Percentiles rank a stretch among this genome's conserved stretches.
These are phyloP conservation scores for Colletotrichum cordylinicola DNA, from an alignment of 2,329 filamentous ascomycete genomes.

Conservation along the genomic window DNA sequence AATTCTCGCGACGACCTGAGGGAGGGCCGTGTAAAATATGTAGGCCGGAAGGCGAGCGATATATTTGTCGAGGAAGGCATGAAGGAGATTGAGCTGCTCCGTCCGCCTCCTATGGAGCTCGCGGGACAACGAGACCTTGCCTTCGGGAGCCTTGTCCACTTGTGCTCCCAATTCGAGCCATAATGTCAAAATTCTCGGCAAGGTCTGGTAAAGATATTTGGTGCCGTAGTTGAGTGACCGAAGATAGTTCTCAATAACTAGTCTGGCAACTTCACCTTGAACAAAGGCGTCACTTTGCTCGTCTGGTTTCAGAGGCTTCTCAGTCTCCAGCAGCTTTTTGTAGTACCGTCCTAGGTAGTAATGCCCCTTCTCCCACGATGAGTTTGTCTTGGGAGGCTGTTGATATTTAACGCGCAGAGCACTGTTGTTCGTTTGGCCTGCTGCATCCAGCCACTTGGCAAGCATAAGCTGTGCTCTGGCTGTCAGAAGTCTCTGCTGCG, in stretches of 20 bases:
- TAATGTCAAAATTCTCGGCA: constrained; percentile 88
- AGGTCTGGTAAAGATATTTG: constrained; percentile 94
- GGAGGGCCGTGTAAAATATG: constrained; percentile 81
- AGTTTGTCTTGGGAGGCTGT: constrained; percentile 72
- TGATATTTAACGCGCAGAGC: constrained; percentile 84
- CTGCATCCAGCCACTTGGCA: constrained; percentile 94
- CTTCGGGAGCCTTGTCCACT: constrained; percentile 66
- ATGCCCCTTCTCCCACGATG: constrained; percentile 93
- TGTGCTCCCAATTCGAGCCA: constrained; percentile 92
- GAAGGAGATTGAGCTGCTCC: constrained; percentile 71
- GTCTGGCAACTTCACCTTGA: constrained; percentile 82
- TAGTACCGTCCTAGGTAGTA: constrained; percentile 98
- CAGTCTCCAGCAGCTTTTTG: constrained; percentile 92
- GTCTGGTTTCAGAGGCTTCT: constrained; percentile 76
- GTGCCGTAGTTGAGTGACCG: constrained; percentile 86
- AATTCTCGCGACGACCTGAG: constrained; percentile 95
- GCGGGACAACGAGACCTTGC: constrained; percentile 56
- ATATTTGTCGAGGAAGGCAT: constrained; percentile 82
- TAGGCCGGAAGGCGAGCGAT: constrained; percentile 74
- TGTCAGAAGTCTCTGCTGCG: constrained; percentile 66
- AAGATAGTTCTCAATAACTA: constrained; percentile 93
- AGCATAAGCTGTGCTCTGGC: constrained; percentile 85
- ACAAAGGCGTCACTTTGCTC: constrained; percentile 81
- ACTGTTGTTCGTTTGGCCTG: constrained; percentile 89
- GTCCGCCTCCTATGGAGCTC: constrained; percentile 63